A percentile compares a stretch with the other conserved stretches of the same genome.
These are phyloP conservation scores for Erodium texanum DNA, from an alignment of 441 rosid species.

Conservation along the genomic window DNA sequence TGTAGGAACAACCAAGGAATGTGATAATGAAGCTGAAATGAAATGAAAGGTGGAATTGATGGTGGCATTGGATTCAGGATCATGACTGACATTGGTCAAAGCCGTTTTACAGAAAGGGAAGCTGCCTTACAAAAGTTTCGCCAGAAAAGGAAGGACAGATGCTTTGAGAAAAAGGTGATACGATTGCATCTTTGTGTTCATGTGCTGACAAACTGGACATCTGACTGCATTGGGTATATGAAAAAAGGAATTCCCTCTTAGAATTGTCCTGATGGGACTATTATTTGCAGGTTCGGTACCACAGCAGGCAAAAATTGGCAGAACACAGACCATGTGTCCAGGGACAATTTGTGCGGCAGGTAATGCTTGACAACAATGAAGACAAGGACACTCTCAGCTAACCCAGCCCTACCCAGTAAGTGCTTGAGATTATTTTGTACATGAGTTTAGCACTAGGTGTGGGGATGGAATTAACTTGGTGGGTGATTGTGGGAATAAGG, in stretches of 20 bases:
- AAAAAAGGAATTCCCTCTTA: neutral
- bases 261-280: neutral
- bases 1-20: constrained; percentile 30
- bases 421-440: neutral
- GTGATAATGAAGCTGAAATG: constrained; percentile 41
- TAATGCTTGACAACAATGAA: neutral
- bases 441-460: neutral
- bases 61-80: constrained; percentile 23
- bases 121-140: constrained; percentile 64
- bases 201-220: neutral
- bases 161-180: constrained; percentile 69
- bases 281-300: constrained; percentile 16
- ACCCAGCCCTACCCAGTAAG: neutral
- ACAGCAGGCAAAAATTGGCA: constrained; percentile 19
- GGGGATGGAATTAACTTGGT: neutral
- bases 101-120: constrained; percentile 38
- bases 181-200: neutral
- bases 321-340: constrained; percentile 17
- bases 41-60: constrained; percentile 35
- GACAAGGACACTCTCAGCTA: constrained; percentile 1
- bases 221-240: neutral
- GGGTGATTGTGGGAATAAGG: neutral
- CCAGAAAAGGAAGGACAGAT: constrained; percentile 72
- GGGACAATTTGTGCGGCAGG: constrained; percentile 17
- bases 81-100: constrained; percentile 29